A percentile compares a stretch with the other conserved stretches of the same genome.
phyloP scores from a whole-genome alignment of 495 filamentous ascomycete genomes.

The Aspergillus cristatus region DNA sequence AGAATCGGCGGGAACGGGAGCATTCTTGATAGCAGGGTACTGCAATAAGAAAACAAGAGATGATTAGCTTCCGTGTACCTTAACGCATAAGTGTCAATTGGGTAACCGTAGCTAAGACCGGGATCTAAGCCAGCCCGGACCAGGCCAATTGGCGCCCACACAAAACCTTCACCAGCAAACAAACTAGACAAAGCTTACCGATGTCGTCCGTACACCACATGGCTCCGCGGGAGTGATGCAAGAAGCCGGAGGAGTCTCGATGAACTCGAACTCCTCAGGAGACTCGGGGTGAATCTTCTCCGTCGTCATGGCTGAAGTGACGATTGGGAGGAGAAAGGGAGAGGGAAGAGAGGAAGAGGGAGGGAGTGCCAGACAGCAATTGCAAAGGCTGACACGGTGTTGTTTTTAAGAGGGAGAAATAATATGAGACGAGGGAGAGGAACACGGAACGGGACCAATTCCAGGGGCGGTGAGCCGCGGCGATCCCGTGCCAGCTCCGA shows the following conservation, averaged over 20 bases:
- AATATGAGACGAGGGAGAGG: constrained; percentile 13
- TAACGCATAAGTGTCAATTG: no score
- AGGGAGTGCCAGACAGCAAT: constrained; percentile 9
- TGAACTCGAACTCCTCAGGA: constrained; percentile 59
- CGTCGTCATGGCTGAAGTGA: constrained; percentile 33
- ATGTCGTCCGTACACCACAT: constrained; percentile 51
- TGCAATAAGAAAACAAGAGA: constrained; percentile 13
- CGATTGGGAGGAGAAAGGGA: constrained; percentile 8
- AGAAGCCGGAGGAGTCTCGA: constrained; percentile 51
- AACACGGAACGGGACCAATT: constrained; percentile 19
- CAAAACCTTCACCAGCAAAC: no score
- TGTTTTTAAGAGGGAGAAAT: constrained; percentile 4
- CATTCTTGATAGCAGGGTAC: constrained; percentile 58
- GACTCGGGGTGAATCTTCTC: constrained; percentile 34
- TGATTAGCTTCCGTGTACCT: constrained; percentile 1
- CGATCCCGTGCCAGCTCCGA: constrained; percentile 6
- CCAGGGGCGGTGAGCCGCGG: constrained; percentile 15
- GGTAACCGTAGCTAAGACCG: neutral
- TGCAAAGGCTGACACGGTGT: constrained; percentile 13
- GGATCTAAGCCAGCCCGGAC: neutral
- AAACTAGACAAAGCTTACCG: constrained; percentile 35
- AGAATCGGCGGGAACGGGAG: constrained; percentile 51
- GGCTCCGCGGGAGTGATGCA: constrained; percentile 37
- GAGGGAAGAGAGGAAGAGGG: constrained; percentile 1
- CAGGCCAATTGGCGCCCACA: constrained; percentile 1